Base-by-base conservation (phyloP, 78 protist genomes). In the Dictyostelium brefeldianum region DNA sequence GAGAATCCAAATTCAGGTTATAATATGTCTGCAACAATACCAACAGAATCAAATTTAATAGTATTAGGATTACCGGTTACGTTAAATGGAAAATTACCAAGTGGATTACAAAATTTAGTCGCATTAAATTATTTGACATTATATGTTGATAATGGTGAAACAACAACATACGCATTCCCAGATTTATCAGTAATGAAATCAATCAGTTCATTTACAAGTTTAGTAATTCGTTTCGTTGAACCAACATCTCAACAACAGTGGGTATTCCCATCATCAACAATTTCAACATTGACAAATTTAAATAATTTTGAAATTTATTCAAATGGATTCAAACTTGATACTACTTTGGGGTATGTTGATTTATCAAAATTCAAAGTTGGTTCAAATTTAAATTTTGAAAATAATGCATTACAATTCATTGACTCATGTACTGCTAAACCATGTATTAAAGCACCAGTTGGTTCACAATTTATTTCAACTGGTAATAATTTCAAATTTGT, bases 351-450 rank as follows among this genome's bases (percentile, higher is more conserved):
- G n/a, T 64, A 9, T 27, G n/a, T 64, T 25, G 71, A 64, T 64
- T 8, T 64, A 25, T 64, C 71, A 10, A 8, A 5, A 10, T 12
- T 64, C 18, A 64, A 64, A 25, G 5, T 11, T 3, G 25, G 25
- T 64, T 64, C 25, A 64, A 64, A 64, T 64, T 25, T 64, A 54
- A 54, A 54, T 54, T 54, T 54, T 54, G 27, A 54, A 54, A 54
- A 54, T 54, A 22, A 22, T 54, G 64, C 27, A 54, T 10, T 54
- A 18, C 6, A 54, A 18, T 54, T 54, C 20, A 54, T 54, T 18
- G 14, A 20, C 14, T 5, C 9, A 10, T 54, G 64, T 54, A 54
- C 14, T 1, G 27, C 14, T 18, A 54, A 54, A 54, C 64, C 64
- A 17, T 54, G 64, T 54, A 54, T 54, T 54, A 54, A 54, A 54